Conservation (phyloP, 164 flowering plant species). For the Piper betle region DNA sequence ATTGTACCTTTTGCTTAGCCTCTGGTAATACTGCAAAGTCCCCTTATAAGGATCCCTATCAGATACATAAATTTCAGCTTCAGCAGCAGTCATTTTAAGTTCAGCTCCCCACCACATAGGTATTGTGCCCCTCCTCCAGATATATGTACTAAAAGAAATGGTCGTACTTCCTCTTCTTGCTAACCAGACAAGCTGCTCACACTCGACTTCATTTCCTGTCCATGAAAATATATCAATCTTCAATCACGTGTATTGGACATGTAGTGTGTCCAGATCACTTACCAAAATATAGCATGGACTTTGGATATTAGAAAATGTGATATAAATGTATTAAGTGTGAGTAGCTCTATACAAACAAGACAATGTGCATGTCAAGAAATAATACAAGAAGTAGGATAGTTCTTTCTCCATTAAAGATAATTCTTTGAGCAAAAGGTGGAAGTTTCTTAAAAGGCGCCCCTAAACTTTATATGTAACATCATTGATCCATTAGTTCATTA, state of each 20-base stretch:
- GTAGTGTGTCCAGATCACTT: too few relatives aligned
- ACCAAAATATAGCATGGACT: too few relatives aligned
- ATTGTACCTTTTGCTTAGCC: slow-evolving; percentile 79
- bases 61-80: slow-evolving; percentile 93
- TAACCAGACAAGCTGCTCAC: slow-evolving; percentile 96
- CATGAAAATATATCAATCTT: neutral
- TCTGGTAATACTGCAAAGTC: slow-evolving; percentile 67
- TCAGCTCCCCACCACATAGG: slow-evolving; percentile 99
- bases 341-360: too few relatives aligned
- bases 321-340: too few relatives aligned
- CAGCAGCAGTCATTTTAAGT: slow-evolving; percentile 86
- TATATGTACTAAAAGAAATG: slow-evolving; percentile 77
- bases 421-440: too few relatives aligned
- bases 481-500: too few relatives aligned
- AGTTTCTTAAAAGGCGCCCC: too few relatives aligned
- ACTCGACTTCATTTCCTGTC: slow-evolving; percentile 97
- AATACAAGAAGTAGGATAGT: too few relatives aligned
- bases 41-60: slow-evolving; percentile 84
- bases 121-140: slow-evolving; percentile 96
- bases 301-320: too few relatives aligned
- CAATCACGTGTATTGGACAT: neutral
- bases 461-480: too few relatives aligned
- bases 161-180: slow-evolving; percentile 59
- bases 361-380: too few relatives aligned
- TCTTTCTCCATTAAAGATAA: too few relatives aligned